These are phyloP conservation scores for Euphorbia lathyris DNA, from an alignment of 345 rosid genomes.

Conservation along the genomic window DNA sequence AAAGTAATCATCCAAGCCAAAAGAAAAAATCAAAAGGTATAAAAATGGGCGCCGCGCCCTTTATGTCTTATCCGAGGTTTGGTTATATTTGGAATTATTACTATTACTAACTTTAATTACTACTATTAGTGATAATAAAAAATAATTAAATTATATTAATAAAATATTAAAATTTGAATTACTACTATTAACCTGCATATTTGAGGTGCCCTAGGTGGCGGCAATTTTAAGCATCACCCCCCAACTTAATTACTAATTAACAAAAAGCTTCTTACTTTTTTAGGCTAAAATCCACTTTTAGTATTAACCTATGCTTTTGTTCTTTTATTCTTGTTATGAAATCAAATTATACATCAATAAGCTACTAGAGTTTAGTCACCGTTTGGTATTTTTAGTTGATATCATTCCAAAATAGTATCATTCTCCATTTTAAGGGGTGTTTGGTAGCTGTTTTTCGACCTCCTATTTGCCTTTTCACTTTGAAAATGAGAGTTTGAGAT, in stretches of 20 bases:
- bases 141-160: background rate
- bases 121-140: background rate
- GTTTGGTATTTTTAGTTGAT: too few species aligned
- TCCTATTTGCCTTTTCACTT: too few species aligned
- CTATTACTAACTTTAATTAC: conserved; percentile 11
- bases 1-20: conserved; percentile 31
- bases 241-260: background rate
- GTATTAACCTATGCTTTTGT: background rate
- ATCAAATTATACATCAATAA: too few species aligned
- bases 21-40: conserved; percentile 15
- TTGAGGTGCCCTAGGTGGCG: conserved; percentile 14
- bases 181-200: conserved; percentile 20
- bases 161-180: conserved; percentile 1
- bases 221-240: conserved; percentile 16
- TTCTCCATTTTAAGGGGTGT: too few species aligned
- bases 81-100: conserved; percentile 20
- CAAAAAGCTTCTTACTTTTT: background rate
- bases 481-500: too few species aligned
- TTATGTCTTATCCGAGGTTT: conserved; percentile 48
- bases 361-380: too few species aligned
- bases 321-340: background rate
- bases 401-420: too few species aligned
- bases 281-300: background rate
- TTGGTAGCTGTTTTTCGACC: too few species aligned
- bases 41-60: conserved; percentile 35